Evolutionary conservation across 192 early-diverging fungal genomes (phyloP).

Genomic region (Backusella liffmaniae): DNA sequence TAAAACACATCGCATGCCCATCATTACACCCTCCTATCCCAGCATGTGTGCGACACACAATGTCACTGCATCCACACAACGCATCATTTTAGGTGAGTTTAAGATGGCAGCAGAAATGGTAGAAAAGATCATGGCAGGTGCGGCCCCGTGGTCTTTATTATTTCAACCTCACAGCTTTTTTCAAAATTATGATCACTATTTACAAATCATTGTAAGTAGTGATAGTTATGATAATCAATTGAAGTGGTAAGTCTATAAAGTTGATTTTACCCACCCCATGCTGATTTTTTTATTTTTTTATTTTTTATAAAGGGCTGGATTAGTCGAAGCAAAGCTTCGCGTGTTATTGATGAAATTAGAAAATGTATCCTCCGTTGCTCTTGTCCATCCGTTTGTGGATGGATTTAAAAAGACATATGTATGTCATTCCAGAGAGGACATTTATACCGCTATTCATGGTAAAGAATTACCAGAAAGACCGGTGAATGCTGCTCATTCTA

Average conservation of each 20-base stretch:
- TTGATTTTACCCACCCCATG: background rate
- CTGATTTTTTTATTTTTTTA: background rate
- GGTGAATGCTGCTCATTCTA: background rate
- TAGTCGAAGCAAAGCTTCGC: conserved; percentile 77
- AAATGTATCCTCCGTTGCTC: conserved; percentile 45
- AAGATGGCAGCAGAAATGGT: conserved; percentile 26
- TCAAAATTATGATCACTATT: conserved; percentile 26
- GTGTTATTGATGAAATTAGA: conserved; percentile 69
- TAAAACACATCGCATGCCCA: conserved; percentile 61
- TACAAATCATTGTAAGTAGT: conserved; percentile 28
- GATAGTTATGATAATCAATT: conserved; percentile 7
- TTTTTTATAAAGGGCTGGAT: conserved; percentile 52
- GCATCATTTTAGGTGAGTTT: conserved; percentile 46
- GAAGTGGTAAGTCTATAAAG: background rate
- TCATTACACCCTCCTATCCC: conserved; percentile 74
- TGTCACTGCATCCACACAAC: conserved; percentile 56
- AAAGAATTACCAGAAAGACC: background rate
- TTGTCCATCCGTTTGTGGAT: conserved; percentile 78
- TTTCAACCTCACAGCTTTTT: conserved; percentile 31
- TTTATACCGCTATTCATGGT: background rate
- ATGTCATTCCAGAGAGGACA: background rate
- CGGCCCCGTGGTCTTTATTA: conserved; percentile 21
- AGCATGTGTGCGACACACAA: conserved; percentile 75
- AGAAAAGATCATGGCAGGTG: conserved; percentile 27
- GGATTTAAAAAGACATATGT: conserved; percentile 52